A percentile compares a stretch with the other conserved stretches of the same genome.
These are phyloP conservation scores for Aristolochia fimbriata DNA, from an alignment of 164 flowering plant species.

Conservation along the genomic window DNA sequence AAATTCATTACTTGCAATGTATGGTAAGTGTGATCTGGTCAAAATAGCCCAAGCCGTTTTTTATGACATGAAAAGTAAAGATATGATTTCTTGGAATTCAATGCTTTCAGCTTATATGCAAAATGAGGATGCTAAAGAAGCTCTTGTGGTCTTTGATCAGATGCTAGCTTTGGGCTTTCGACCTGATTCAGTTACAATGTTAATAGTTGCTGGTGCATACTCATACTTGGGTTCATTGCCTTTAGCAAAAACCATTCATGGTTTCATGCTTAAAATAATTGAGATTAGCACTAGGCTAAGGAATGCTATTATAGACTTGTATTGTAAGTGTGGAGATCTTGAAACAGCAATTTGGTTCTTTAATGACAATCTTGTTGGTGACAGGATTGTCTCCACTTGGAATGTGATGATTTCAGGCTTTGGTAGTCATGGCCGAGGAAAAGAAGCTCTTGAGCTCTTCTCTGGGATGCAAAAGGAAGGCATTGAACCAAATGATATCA, in stretches of 20 bases:
- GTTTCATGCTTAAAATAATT: conserved; percentile 15
- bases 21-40: conserved; percentile 26
- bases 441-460: conserved; percentile 1
- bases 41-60: conserved; percentile 23
- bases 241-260: conserved; percentile 29
- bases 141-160: conserved; percentile 25
- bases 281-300: conserved; percentile 15
- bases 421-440: conserved; percentile 7
- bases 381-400: conserved; percentile 10
- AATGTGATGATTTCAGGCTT: conserved; percentile 8
- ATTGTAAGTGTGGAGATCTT: conserved; percentile 7
- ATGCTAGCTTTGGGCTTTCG: conserved; percentile 22
- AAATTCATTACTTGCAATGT: conserved; percentile 13
- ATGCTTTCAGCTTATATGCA: conserved; percentile 36
- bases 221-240: conserved; percentile 32
- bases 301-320: conserved; percentile 29
- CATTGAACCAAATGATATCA: conserved; percentile 9
- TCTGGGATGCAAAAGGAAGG: conserved; percentile 5
- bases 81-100: conserved; percentile 40
- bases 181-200: conserved; percentile 28
- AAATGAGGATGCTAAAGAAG: conserved; percentile 34
- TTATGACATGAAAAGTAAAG: conserved; percentile 21
- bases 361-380: conserved; percentile 14
- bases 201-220: conserved; percentile 28
- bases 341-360: conserved; percentile 3